These are phyloP conservation scores for Phytopythium vexans DNA, from an alignment of 352 stramenopile genomes.

Conservation along the genomic window DNA sequence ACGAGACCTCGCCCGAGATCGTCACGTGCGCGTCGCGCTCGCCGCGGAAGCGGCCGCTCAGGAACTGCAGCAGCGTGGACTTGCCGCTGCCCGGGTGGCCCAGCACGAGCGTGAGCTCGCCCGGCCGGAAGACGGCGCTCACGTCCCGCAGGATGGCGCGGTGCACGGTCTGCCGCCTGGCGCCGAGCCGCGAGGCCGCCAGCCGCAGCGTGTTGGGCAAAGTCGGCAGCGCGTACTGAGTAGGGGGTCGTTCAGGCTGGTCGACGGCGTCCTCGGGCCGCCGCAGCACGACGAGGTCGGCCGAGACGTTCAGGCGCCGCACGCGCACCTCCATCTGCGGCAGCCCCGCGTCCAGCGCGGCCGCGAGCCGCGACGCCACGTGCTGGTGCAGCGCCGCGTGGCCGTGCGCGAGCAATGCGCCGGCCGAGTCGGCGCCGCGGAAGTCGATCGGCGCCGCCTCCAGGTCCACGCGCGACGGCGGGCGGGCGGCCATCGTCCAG, in stretches of 20 bases:
- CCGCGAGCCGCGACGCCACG: slow-evolving; percentile 22
- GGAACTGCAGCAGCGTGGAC: slow-evolving; percentile 15
- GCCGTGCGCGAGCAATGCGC: slow-evolving; percentile 16
- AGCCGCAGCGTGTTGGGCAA: slow-evolving; percentile 10
- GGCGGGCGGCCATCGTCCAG: background rate
- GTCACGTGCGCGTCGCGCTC: slow-evolving; percentile 1
- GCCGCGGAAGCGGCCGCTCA: slow-evolving; percentile 10
- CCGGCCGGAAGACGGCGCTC: slow-evolving; percentile 12
- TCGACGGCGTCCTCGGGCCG: background rate
- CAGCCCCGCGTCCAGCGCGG: slow-evolving; percentile 18
- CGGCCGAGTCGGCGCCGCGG: slow-evolving; percentile 1
- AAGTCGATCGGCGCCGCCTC: slow-evolving; percentile 4
- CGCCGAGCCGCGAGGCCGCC: slow-evolving; percentile 1
- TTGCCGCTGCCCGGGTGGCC: slow-evolving; percentile 18
- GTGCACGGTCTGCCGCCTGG: slow-evolving; percentile 2
- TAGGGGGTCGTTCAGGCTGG: too few species aligned
- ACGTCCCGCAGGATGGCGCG: slow-evolving; percentile 17
- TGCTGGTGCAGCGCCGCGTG: slow-evolving; percentile 25
- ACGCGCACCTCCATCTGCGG: slow-evolving; percentile 39
- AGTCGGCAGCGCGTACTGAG: slow-evolving; percentile 13
- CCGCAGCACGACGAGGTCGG: slow-evolving; percentile 18
- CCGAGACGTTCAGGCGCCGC: slow-evolving; percentile 27
- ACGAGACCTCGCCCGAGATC: slow-evolving; percentile 8
- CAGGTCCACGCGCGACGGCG: background rate
- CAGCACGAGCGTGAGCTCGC: slow-evolving; percentile 4